Percentiles rank a stretch among this genome's conserved stretches.
These are phyloP conservation scores for Ambrosia trifida DNA, from an alignment of 129 eudicot species.

Conservation along the genomic window DNA sequence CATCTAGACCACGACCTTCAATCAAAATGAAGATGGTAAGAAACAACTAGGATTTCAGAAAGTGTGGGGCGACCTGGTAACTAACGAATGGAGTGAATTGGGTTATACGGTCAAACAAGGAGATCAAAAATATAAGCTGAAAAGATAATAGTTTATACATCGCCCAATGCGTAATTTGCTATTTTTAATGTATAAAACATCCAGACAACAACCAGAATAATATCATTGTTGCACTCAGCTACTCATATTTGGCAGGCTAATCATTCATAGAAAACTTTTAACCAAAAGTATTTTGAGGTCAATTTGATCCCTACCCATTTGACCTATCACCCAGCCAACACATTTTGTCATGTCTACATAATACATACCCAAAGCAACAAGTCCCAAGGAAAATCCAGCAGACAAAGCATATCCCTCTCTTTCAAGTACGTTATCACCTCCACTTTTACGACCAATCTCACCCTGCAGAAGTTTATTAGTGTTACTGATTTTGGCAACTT, in stretches of 20 bases:
- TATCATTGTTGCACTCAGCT: not conserved
- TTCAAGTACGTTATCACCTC: conserved; percentile 98
- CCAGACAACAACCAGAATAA: not conserved
- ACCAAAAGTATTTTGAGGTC: not conserved
- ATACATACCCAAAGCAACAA: conserved; percentile 87
- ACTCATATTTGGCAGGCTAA: conserved; percentile 2
- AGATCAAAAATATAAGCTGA: not conserved
- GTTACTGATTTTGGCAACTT: conserved; percentile 1
- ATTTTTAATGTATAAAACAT: not conserved
- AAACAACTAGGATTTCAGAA: conserved; percentile 14
- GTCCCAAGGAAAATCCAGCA: conserved; percentile 93
- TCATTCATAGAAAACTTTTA: not conserved
- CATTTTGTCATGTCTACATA: not conserved
- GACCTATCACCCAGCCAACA: not conserved
- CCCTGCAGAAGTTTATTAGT: conserved; percentile 49
- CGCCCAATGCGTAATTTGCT: not conserved
- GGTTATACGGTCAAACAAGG: not conserved
- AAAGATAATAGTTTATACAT: not conserved
- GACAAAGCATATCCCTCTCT: conserved; percentile 98
- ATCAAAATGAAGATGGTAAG: conserved; percentile 34
- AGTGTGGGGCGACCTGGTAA: not conserved
- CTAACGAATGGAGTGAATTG: not conserved
- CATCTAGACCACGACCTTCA: conserved; percentile 85
- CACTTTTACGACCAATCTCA: conserved; percentile 98
- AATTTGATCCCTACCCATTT: not conserved